These are phyloP conservation scores for Trichosporon sp. DNA, from an alignment of 1,284 basidiomycete genomes.

Conservation along the genomic window DNA sequence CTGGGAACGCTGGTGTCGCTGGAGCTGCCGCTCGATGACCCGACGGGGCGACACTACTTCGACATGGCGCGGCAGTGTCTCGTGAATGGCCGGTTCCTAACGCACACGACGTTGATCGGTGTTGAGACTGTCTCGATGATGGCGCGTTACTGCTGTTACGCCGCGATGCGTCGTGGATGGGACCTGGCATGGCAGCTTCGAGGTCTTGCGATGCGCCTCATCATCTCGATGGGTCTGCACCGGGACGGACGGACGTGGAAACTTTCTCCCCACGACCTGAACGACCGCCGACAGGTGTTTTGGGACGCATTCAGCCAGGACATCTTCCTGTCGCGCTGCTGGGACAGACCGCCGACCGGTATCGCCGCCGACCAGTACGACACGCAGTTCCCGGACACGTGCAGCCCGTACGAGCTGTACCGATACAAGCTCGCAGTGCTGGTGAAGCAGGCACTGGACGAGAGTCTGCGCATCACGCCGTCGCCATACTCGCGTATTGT, in stretches of 20 bases:
- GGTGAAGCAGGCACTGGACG: constrained; percentile 22
- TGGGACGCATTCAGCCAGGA: constrained; percentile 42
- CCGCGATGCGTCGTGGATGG: constrained; percentile 17
- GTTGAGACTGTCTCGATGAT: constrained; percentile 35
- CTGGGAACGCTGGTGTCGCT: constrained; percentile 44
- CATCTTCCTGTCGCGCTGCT: constrained; percentile 33
- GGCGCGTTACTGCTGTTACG: constrained; percentile 23
- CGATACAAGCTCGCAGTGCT: constrained; percentile 21
- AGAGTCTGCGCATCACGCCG: constrained; percentile 13
- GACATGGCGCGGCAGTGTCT: constrained; percentile 40
- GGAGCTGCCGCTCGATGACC: constrained; percentile 43
- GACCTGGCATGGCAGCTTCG: constrained; percentile 37
- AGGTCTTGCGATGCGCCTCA: constrained; percentile 38
- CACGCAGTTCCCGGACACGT: constrained; percentile 21
- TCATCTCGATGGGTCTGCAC: constrained; percentile 41
- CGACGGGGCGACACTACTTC: constrained; percentile 39
- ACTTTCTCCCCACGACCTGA: constrained; percentile 27
- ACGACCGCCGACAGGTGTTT: constrained; percentile 41
- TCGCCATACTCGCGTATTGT: constrained; percentile 16
- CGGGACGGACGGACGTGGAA: constrained; percentile 37
- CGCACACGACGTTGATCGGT: constrained; percentile 42
- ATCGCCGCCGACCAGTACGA: constrained; percentile 22
- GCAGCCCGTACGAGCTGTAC: constrained; percentile 19
- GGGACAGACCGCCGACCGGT: constrained; percentile 19
- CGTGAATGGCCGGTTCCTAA: constrained; percentile 41